These are phyloP conservation scores for Venturia oleaginea DNA, from an alignment of 2,329 filamentous ascomycete genomes.

Conservation along the genomic window DNA sequence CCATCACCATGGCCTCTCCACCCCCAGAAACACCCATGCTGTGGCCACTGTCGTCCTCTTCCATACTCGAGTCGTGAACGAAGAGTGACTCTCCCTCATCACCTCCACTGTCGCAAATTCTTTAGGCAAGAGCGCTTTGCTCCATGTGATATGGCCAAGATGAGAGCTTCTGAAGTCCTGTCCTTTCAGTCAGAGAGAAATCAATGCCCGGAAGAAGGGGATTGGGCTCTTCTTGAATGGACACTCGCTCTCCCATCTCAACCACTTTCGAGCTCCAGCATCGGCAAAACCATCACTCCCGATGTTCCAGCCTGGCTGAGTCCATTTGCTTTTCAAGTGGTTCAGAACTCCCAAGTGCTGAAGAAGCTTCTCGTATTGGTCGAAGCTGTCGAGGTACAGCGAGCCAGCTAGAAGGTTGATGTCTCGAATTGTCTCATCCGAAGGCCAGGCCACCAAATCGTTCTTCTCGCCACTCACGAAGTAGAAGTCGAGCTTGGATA, in stretches of 20 bases:
- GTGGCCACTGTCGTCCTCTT: neutral
- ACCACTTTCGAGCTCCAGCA: neutral
- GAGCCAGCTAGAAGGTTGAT: slow-evolving; percentile 62
- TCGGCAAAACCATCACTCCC: neutral
- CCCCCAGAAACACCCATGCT: neutral
- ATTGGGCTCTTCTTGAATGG: neutral
- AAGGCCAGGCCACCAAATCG: slow-evolving; percentile 17
- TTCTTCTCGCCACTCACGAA: slow-evolving; percentile 24
- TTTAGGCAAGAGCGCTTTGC: neutral
- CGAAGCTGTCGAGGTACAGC: slow-evolving; percentile 48
- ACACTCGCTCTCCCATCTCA: neutral
- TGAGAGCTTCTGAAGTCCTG: neutral
- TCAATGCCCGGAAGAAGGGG: neutral
- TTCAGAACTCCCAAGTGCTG: slow-evolving; percentile 40
- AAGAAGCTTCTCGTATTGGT: slow-evolving; percentile 47
- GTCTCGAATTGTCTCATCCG: slow-evolving; percentile 30
- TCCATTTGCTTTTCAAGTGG: neutral
- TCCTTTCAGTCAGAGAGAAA: neutral
- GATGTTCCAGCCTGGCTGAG: neutral
- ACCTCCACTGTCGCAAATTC: neutral
- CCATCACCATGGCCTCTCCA: neutral
- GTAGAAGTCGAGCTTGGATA: slow-evolving; percentile 42
- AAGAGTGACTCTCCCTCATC: neutral
- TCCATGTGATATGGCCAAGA: neutral
- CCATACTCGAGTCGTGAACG: neutral